phyloP scores from a whole-genome alignment of 352 stramenopile species.

The Poterioochromonas sp. region DNA sequence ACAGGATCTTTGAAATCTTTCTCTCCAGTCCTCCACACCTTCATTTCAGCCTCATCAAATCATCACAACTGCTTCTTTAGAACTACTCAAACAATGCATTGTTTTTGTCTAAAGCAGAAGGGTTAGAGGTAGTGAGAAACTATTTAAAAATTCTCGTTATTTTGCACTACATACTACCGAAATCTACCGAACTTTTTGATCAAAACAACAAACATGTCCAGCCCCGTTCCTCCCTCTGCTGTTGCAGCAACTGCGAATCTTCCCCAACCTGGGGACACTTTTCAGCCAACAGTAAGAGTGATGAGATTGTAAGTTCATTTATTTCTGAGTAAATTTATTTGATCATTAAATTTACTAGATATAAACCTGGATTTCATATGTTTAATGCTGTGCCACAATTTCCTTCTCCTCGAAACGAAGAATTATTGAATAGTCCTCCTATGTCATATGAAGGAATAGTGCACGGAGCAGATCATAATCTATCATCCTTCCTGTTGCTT shows the following conservation, averaged over 20 bases:
- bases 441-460: neutral
- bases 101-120: too few species aligned
- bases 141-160: too few species aligned
- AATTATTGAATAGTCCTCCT: neutral
- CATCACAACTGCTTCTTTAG: too few species aligned
- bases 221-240: neutral
- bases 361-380: conserved; percentile 20
- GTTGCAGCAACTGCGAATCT: neutral
- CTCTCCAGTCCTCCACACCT: too few species aligned
- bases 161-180: too few species aligned
- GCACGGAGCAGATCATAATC: neutral
- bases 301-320: conserved; percentile 17
- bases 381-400: neutral
- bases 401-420: neutral
- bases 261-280: neutral
- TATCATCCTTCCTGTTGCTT: conserved; percentile 7
- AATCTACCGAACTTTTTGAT: too few species aligned
- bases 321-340: neutral
- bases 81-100: too few species aligned
- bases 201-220: too few species aligned
- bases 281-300: conserved; percentile 12
- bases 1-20: too few species aligned
- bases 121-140: too few species aligned
- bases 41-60: too few species aligned
- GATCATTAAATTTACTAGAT: neutral